Base-by-base conservation (phyloP, 1,284 basidiomycete genomes). In the Leccinum variabile region DNA sequence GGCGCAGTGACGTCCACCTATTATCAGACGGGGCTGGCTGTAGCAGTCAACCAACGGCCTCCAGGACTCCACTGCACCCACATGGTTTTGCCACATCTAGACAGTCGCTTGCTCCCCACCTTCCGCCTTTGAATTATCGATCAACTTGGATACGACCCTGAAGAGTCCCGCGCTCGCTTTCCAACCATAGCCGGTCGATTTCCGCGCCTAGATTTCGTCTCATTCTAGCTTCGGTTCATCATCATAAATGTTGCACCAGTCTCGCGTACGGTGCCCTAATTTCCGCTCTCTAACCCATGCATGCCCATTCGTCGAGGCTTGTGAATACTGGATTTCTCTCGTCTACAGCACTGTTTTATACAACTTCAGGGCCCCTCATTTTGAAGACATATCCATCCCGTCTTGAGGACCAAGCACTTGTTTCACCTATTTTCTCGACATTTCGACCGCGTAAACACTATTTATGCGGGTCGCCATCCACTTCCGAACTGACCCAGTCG, bases 371-470 rank as follows among this genome's bases (percentile, higher is more conserved):
- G 76, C 74, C 74, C 76, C 75, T 75, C 75, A 66, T 68, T 72
- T 77, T 75, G 72, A 79, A 77, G 84, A 85, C 84, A 82, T 86
- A 85, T 86, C 81, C 84, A 84, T 85, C 82, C 83, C 79, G 84
- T 86, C 83, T 76, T 63, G 67, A 66, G 73, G 76, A 72, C 70
- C 71, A 66, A 69, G 56, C 65, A 66, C 66, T 67, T 75, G 59
- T 74, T 67, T 64, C 63, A 66, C 69, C 69, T 14, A 67, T 72
- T 68, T 70, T 25, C 8, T 22, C 71, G 69, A 73, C 70, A 74
- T 75, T 66, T 76, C 65, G 65, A 60, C 66, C 67, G 65, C 73
- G 73, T 76, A 72, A 75, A 67, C 59, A 30, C 56, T 75, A 76
- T 75, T 72, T 75, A 75, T 77, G 74, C 70, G 50, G 63, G 61